Evolutionary conservation across 164 flowering plant genomes (phyloP), one percentile per base, ranked within the genome.

Genomic region (Warburgia ugandensis): DNA sequence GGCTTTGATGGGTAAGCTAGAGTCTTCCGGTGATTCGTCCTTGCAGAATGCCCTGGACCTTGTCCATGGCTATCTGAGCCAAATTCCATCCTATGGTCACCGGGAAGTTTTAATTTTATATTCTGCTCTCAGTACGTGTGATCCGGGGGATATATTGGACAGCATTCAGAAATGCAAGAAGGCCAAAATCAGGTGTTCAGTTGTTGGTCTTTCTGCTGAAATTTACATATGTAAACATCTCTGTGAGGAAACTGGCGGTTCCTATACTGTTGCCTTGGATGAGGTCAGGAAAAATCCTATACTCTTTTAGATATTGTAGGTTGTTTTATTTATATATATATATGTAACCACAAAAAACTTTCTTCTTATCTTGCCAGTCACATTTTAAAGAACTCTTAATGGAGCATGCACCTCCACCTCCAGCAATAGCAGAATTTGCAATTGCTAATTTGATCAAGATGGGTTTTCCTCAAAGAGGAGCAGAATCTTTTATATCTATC

Each of bases 381-480:
- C 98, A 92, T 52, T 68, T 92, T 29, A 92, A 84, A 65, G 98
- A 88, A 56, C 61, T 88, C 26, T 52, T 88, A 35, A 52, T 87
- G 58, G 98, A 88, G 64, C 90, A 92, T 71, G 96, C 94, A 46
- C 94, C 98, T 5, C 96, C 98, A 31, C 95, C 98, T 29, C 95
- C 96, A 29, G 96, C 98, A 25, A 83, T 92, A 57, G 96, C 96
- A 35, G 96, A 92, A 61, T 92, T 73, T 74, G 96, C 95, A 50
- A 68, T 77, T 46, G 77, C 95, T 42, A 88, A 80, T 68, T 69
- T 92, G 71, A 82, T 92, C 31, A 88, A 76, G 71, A 92, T 88
- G 98, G 98, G 96, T 6, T 92, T 92, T 61, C 98, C 98, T 1
- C 98, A 88, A 68, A 75, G 95, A 69, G 94, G 85, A 42, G 95